Base-by-base conservation (phyloP, 2,329 filamentous ascomycete genomes). In the Diaporthe aspalathi region DNA sequence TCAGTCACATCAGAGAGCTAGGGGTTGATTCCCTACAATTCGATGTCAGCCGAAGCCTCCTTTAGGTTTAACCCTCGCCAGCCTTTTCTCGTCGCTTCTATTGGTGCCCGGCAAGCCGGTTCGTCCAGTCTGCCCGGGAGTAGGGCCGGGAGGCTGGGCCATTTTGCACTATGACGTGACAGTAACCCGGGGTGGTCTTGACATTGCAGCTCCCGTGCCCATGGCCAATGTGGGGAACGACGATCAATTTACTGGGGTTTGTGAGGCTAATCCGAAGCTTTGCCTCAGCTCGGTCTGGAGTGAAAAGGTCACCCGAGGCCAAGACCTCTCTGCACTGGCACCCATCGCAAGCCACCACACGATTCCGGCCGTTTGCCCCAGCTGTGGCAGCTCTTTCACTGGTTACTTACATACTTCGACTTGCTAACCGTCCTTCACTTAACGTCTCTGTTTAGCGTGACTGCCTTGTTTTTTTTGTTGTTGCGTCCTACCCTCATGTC, bases 401-500 rank as follows among this genome's bases (percentile, higher is more conserved):
- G 54, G 45, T 27, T 66, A 22, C 16, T 32, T 50, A 1, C 9
- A 2, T 38, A 12, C 35, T 12, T 5, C 7, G 35, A 38, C 2
- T 12, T 38, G 35, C 12, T 38, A 38, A 20, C 16, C 43, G 47
- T 20, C 20, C 8, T 67, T 47, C 22, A 45, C 17, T 29, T 22
- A 20, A 35, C 22, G 16, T 17, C 32, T 24, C 11, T 47, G 43
- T 22, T 40, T 50, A 53, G 50, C 47, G 24, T 27, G 53, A 17
- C 49, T 67, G 22, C 47, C 47, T 60, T 60, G 35, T 38, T 68
- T 50, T 38, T n/a, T 40, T 5, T 20, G 14, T 20, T 32, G 29
- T 20, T 7, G 22, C 40, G 40, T 45, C 32, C 32, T 35, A 35
- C 67, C 67, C 67, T 60, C 67, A 68, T 68, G 67, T 68, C 67